phyloP scores from a whole-genome alignment of 73 alveolate species.

The Tetrahymena borealis region DNA sequence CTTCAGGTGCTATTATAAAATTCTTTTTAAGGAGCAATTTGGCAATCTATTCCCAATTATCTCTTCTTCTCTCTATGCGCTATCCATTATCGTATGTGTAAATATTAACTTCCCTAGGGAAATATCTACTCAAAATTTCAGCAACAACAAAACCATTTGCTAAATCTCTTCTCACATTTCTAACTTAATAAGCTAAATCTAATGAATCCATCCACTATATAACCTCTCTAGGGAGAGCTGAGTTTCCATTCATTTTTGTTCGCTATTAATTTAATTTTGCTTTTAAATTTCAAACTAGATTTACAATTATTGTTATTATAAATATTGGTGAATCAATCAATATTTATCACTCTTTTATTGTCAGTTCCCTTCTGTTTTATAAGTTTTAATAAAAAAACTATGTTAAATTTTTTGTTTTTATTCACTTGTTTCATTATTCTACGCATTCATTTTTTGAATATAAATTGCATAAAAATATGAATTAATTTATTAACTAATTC shows the following conservation, averaged over 20 bases:
- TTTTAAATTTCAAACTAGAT: neutral
- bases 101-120: slow-evolving; percentile 34
- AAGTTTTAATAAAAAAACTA: neutral
- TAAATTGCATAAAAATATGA: too few relatives aligned
- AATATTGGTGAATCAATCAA: too few relatives aligned
- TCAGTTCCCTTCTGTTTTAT: neutral
- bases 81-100: slow-evolving; percentile 29
- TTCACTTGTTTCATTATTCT: neutral
- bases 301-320: too few relatives aligned
- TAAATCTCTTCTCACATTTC: slow-evolving; percentile 41
- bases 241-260: neutral
- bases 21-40: slow-evolving; percentile 24
- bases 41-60: slow-evolving; percentile 40
- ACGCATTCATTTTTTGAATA: too few relatives aligned
- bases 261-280: neutral
- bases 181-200: slow-evolving; percentile 38
- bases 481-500: neutral
- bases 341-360: neutral
- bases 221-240: slow-evolving; percentile 38
- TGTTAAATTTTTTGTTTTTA: neutral
- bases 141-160: slow-evolving; percentile 48
- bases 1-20: slow-evolving; percentile 9
- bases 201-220: slow-evolving; percentile 41
- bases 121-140: slow-evolving; percentile 28
- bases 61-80: slow-evolving; percentile 20